Conservation (phyloP, 2,329 filamentous ascomycete species). For the Pseudogymnoascus sp. region DNA sequence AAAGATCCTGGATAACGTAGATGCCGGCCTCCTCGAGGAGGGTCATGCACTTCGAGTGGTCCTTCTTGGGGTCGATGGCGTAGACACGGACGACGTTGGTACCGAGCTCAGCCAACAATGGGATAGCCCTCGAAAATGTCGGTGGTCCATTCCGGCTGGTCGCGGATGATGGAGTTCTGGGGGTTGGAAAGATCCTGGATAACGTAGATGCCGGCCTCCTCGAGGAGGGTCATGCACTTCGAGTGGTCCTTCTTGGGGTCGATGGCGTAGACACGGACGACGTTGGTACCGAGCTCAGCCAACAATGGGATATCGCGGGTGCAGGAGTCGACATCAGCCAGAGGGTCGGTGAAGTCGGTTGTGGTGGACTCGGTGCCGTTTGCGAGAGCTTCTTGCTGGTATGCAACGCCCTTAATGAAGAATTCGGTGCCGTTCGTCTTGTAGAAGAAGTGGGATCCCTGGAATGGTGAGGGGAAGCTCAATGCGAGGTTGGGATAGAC, state of each 20-base stretch:
- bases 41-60: slow-evolving; percentile 82
- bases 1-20: slow-evolving; percentile 89
- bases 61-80: slow-evolving; percentile 70
- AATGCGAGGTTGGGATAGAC: background rate
- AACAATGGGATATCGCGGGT: slow-evolving; percentile 80
- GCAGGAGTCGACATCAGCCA: slow-evolving; percentile 65
- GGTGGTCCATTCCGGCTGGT: slow-evolving; percentile 70
- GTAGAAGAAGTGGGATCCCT: slow-evolving; percentile 31
- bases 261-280: slow-evolving; percentile 91
- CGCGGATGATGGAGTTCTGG: slow-evolving; percentile 73
- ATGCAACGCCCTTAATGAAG: slow-evolving; percentile 90
- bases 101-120: slow-evolving; percentile 62
- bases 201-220: slow-evolving; percentile 87
- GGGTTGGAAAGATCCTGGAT: slow-evolving; percentile 86
- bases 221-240: slow-evolving; percentile 75
- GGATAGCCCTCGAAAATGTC: slow-evolving; percentile 74
- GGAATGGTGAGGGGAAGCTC: background rate
- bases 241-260: slow-evolving; percentile 72
- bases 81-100: slow-evolving; percentile 97
- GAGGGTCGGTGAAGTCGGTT: slow-evolving; percentile 69
- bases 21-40: slow-evolving; percentile 78
- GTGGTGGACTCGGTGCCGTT: slow-evolving; percentile 40
- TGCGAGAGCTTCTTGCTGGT: slow-evolving; percentile 71
- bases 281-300: slow-evolving; percentile 73
- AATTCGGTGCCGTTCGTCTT: slow-evolving; percentile 65